Evolutionary conservation across 176 grass and related monocot genomes (phyloP), one percentile per base, ranked within the genome.

Genomic region (Musa beccarii): DNA sequence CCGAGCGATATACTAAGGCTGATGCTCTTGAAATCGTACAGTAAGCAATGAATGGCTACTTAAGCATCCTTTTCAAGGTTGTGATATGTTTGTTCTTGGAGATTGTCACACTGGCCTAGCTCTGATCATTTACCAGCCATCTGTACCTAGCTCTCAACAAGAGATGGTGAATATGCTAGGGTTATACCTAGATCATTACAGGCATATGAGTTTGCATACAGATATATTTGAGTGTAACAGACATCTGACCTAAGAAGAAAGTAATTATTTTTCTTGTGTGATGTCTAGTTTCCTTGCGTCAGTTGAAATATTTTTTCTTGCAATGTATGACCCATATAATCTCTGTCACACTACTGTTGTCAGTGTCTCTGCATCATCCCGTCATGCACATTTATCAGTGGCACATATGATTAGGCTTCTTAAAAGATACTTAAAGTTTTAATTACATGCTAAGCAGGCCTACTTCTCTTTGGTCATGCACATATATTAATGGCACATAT

Each of bases 21-120:
- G 90, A 98, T 93, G 88, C 94, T 71, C 70, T 68, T 51, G 94
- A 93, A 68, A 91, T 98, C 73, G 94, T 98, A 52, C 76, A 76
- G 94, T 98, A 84, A n/a, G 86, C 83, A 83, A 71, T 80, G 52
- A 81, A 66, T 80, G 52, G 34, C 74, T 74, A 20, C 3, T 74
- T 28, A 29, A 57, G 24, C 4, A 34, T 56, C 23, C 22, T 15
- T 17, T 29, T 71, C 68, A 71, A 51, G 23, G 19, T 74, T 53
- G 51, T 14, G 29, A n/a, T 12, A 8, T 51, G 43, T 3, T 70
- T 51, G 16, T 19, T 50, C 49, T 70, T 19, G 28, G n/a, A 11
- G 5, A 70, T 61, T 9, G 8, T 19, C 0, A 8, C n/a, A 61
- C 3, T 15, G 16, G 57, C 34, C 34, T 43, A 43, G 34, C 34